Conservation (phyloP, 805 yeast genomes). For the Candida incommunis region DNA sequence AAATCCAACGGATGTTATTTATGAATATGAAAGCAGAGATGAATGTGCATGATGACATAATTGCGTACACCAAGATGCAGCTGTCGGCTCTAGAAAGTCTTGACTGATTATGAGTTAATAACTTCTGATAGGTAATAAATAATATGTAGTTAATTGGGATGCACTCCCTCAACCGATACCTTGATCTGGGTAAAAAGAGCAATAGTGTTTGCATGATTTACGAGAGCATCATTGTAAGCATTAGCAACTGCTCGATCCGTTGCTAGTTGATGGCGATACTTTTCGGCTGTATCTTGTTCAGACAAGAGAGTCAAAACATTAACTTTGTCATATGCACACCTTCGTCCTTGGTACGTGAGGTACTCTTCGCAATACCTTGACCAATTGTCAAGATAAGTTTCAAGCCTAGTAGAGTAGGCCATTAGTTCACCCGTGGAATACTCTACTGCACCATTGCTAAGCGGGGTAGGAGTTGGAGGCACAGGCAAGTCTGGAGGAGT, state of each 20-base stretch:
- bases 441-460: too few species aligned
- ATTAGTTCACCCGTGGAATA: not conserved
- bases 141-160: not conserved
- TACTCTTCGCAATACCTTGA: not conserved
- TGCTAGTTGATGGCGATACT: not conserved
- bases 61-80: not conserved
- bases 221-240: not conserved
- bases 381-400: not conserved
- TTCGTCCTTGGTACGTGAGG: not conserved
- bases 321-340: not conserved
- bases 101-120: too few species aligned
- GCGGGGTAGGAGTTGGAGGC: too few species aligned
- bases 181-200: not conserved
- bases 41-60: slow-evolving; percentile 21
- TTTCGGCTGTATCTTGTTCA: not conserved
- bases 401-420: not conserved
- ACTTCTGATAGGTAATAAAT: too few species aligned
- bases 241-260: not conserved
- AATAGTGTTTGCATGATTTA: not conserved
- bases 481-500: not conserved
- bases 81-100: too few species aligned
- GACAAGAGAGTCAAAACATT: not conserved
- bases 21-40: slow-evolving; percentile 44
- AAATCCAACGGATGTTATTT: slow-evolving; percentile 39
- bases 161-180: not conserved